These are phyloP conservation scores for Leishmania amazonensis DNA, from an alignment of 208 protist species.

Conservation along the genomic window DNA sequence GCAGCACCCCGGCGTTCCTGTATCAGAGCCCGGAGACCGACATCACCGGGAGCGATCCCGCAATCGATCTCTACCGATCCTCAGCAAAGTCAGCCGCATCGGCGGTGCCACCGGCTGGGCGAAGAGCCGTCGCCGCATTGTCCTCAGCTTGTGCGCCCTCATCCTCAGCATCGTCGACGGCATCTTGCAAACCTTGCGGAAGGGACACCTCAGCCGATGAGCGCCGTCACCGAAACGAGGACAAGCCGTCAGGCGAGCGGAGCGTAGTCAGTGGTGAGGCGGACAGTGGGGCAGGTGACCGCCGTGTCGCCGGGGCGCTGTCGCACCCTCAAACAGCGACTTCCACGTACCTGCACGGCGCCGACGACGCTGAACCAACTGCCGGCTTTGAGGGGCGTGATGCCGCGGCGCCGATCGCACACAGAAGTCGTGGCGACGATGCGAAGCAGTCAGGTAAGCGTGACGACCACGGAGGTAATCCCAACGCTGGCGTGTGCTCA, in stretches of 20 bases:
- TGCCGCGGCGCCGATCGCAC: too few relatives aligned
- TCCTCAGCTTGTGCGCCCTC: neutral
- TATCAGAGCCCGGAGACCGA: constrained; percentile 3
- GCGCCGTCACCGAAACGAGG: neutral
- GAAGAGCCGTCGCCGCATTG: neutral
- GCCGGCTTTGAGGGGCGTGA: too few relatives aligned
- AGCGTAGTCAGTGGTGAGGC: neutral
- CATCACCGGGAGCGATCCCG: neutral
- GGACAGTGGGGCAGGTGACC: neutral
- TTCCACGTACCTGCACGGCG: neutral
- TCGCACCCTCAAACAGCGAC: too few relatives aligned
- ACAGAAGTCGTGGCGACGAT: neutral
- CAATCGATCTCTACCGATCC: neutral
- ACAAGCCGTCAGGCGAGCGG: neutral
- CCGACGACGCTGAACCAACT: neutral
- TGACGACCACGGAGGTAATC: neutral
- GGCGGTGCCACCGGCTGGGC: neutral
- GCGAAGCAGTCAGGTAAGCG: neutral
- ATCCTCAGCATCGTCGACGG: neutral
- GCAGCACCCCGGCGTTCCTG: neutral
- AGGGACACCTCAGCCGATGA: neutral
- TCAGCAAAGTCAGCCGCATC: neutral
- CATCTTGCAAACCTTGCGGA: neutral
- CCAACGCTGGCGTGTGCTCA: neutral
- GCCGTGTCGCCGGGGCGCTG: neutral